phyloP scores from a whole-genome alignment of 176 grass and related monocot genomes.

The Leersia perrieri region DNA sequence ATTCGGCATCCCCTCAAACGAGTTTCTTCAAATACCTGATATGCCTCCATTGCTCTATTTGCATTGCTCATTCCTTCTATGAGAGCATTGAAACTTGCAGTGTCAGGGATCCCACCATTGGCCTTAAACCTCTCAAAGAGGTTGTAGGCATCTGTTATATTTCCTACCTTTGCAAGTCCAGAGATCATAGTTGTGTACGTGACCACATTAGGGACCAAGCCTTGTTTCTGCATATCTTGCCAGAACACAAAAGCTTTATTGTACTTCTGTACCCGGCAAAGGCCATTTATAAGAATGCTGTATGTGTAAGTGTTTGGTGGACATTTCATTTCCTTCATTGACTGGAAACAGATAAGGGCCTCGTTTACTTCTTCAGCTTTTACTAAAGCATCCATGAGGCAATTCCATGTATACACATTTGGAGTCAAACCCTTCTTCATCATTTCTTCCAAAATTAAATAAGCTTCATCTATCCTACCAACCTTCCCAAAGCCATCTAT shows the following conservation, averaged over 20 bases:
- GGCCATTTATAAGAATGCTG: constrained; percentile 84
- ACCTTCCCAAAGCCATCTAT: constrained; percentile 94
- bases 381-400: constrained; percentile 82
- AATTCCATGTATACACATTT: constrained; percentile 95
- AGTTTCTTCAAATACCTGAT: constrained; percentile 85
- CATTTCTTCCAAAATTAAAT: constrained; percentile 98
- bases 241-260: constrained; percentile 97
- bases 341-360: constrained; percentile 87
- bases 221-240: constrained; percentile 96
- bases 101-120: constrained; percentile 72
- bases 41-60: constrained; percentile 74
- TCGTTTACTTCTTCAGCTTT: constrained; percentile 96
- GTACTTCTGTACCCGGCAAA: constrained; percentile 85
- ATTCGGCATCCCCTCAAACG: constrained; percentile 68
- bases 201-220: constrained; percentile 70
- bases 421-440: constrained; percentile 83
- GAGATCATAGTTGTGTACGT: constrained; percentile 97
- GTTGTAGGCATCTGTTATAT: constrained; percentile 68
- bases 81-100: constrained; percentile 78
- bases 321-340: constrained; percentile 93
- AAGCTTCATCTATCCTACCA: constrained; percentile 97
- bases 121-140: constrained; percentile 87
- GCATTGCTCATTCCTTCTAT: constrained; percentile 99
- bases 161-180: constrained; percentile 80
- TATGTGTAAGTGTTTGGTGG: constrained; percentile 80